phyloP scores from a whole-genome alignment of 2,329 filamentous ascomycete genomes.

The Ophiostoma piceae region DNA sequence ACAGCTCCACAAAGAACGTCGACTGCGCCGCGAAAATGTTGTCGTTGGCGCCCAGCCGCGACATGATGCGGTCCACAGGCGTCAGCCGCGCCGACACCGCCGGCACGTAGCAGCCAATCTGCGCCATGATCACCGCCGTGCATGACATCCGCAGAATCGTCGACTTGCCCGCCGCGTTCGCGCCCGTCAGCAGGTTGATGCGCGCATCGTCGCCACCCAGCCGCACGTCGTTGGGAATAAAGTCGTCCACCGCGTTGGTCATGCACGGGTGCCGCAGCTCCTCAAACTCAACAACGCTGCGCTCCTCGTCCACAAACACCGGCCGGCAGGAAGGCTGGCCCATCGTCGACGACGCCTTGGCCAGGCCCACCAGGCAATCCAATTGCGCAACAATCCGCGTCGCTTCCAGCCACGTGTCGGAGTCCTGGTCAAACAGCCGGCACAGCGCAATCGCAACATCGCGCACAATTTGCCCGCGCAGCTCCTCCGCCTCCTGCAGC shows the following conservation, averaged over 20 bases:
- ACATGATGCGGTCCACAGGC: conserved; percentile 97
- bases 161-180: conserved; percentile 95
- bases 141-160: conserved; percentile 96
- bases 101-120: conserved; percentile 90
- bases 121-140: conserved; percentile 93
- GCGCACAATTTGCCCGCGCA: conserved; percentile 82
- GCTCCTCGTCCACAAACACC: conserved; percentile 75
- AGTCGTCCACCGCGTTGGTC: conserved; percentile 80
- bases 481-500: conserved; percentile 91
- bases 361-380: conserved; percentile 89
- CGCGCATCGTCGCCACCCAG: conserved; percentile 77
- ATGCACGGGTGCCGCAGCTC: conserved; percentile 95
- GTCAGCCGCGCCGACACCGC: conserved; percentile 77
- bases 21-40: conserved; percentile 98
- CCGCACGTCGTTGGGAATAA: conserved; percentile 90
- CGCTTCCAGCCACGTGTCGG: conserved; percentile 79
- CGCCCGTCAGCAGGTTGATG: conserved; percentile 87
- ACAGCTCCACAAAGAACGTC: conserved; percentile 96
- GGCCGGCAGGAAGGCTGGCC: conserved; percentile 87
- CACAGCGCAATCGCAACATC: conserved; percentile 81
- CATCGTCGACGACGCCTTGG: conserved; percentile 77
- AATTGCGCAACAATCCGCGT: conserved; percentile 86
- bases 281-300: conserved; percentile 83
- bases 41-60: conserved; percentile 91
- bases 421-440: conserved; percentile 80